Evolutionary conservation across 2,329 filamentous ascomycete species (phyloP), one percentile per base, ranked within the genome.

Genomic region (Aspergillaceae sp.): DNA sequence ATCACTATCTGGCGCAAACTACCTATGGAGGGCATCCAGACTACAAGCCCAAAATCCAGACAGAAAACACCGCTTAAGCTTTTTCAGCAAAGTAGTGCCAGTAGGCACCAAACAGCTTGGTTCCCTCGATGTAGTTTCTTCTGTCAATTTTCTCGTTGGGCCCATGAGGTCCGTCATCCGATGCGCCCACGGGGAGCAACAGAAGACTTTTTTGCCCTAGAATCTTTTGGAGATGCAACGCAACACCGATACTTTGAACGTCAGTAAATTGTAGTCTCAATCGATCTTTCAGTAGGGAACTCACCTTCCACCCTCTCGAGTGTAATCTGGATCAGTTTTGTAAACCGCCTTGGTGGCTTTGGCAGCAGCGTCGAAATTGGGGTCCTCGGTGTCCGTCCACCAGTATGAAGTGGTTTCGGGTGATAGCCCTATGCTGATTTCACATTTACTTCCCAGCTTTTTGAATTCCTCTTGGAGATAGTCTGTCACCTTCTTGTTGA

Each of bases 141-240:
- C 84, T 87, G 68, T 94, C 89, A 46, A 95, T 74, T 78, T 92
- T 92, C 80, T 94, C 89, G 67, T 95, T 94, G 70, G 94, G 92
- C 33, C 86, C 91, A 72, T 95, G 89, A 4, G 89, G 89, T 28
- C 85, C 87, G 63, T 94, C 89, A 1, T 87, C 94, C 41, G 84
- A 88, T 73, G 84, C 90, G 33, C 89, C 89, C 88, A 95, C 94
- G 29, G 89, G 89, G 55, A 95, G 71, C 52, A 95, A 73, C 48
- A 95, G 72, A 37, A 94, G 87, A 61, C 94, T 94, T 81, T 95
- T 48, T 42, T 88, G 48, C 87, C 87, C 1, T 10, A 94, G 75
- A 3, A 86, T 86, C 71, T 91, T 82, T 69, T 90, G 81, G 40
- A 94, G 74, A 60, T 87, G 87, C 57, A 88, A 19, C 28, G 42